A percentile compares a stretch with the other conserved stretches of the same genome.
Conservation (phyloP, 139 green algal genomes). For the Pseudopediastrum boryanum region DNA sequence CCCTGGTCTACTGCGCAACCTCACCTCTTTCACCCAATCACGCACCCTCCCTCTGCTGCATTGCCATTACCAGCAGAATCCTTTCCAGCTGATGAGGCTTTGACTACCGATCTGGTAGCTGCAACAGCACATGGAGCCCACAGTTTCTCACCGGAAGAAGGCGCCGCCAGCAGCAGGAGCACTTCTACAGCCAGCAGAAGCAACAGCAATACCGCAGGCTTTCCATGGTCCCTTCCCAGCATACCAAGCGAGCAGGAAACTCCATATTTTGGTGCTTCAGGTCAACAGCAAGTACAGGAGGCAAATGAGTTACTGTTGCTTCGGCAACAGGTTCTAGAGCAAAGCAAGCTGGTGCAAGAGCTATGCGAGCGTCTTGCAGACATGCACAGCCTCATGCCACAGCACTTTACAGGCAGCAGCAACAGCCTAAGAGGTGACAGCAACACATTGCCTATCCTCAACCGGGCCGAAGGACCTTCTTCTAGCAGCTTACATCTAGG, state of each 20-base stretch:
- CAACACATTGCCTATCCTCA: too few species aligned
- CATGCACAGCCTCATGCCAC: not conserved
- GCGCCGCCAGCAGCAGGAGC: not conserved
- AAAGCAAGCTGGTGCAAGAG: not conserved
- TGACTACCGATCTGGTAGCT: too few species aligned
- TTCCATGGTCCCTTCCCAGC: not conserved
- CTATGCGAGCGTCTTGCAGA: not conserved
- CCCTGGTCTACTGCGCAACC: too few species aligned
- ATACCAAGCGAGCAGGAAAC: too few species aligned
- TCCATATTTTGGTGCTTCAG: not conserved
- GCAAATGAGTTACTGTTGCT: not conserved
- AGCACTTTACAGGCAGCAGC: conserved; percentile 16
- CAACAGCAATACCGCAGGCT: not conserved
- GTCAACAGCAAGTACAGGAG: not conserved
- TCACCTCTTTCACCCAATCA: too few species aligned
- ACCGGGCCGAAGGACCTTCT: not conserved
- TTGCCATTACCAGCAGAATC: too few species aligned
- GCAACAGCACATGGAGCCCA: too few species aligned
- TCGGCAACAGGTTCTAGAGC: not conserved
- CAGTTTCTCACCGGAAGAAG: too few species aligned
- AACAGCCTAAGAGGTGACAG: too few species aligned
- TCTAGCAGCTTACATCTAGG: not conserved
- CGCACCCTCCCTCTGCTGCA: too few species aligned
- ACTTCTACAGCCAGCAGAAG: not conserved
- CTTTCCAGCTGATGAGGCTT: too few species aligned